phyloP scores from a whole-genome alignment of 805 yeast species.

The Candida easanensis region DNA sequence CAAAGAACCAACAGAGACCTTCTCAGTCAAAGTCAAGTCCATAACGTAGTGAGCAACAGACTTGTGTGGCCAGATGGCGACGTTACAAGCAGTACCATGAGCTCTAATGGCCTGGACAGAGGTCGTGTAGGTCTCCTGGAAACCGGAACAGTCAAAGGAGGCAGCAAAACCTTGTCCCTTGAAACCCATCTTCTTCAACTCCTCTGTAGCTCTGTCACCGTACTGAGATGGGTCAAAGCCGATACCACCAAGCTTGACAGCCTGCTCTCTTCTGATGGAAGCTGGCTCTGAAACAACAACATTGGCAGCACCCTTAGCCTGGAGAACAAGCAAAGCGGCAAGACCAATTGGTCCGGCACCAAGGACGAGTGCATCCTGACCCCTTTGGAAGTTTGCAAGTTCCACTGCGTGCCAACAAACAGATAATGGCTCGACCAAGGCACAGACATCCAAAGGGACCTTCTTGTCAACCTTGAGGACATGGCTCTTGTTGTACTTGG shows the following conservation, averaged over 20 bases:
- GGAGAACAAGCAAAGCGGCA: slow-evolving; percentile 51
- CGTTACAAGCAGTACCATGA: slow-evolving; percentile 44
- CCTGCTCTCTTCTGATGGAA: slow-evolving; percentile 54
- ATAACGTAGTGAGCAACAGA: slow-evolving; percentile 43
- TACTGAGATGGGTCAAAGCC: slow-evolving; percentile 41
- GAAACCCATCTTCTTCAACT: slow-evolving; percentile 35
- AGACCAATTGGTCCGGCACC: slow-evolving; percentile 68
- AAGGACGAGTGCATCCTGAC: slow-evolving; percentile 46
- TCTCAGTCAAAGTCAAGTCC: slow-evolving; percentile 43
- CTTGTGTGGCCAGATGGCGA: slow-evolving; percentile 50
- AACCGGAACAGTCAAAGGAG: slow-evolving; percentile 54
- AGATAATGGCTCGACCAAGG: slow-evolving; percentile 54
- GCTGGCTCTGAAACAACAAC: slow-evolving; percentile 63
- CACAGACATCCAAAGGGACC: slow-evolving; percentile 51
- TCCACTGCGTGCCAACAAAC: slow-evolving; percentile 60
- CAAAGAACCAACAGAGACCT: slow-evolving; percentile 42
- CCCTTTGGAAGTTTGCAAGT: slow-evolving; percentile 41
- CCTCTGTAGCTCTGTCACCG: slow-evolving; percentile 31
- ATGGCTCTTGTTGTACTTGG: slow-evolving; percentile 38
- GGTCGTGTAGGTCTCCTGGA: slow-evolving; percentile 42
- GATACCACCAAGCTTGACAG: slow-evolving; percentile 45
- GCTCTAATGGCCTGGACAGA: slow-evolving; percentile 39
- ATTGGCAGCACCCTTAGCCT: slow-evolving; percentile 44
- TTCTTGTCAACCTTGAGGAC: slow-evolving; percentile 38
- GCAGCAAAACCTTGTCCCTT: slow-evolving; percentile 46